phyloP scores from a whole-genome alignment of 371 early-diverging fungal genomes.

The Capillidium rhysosporum region DNA sequence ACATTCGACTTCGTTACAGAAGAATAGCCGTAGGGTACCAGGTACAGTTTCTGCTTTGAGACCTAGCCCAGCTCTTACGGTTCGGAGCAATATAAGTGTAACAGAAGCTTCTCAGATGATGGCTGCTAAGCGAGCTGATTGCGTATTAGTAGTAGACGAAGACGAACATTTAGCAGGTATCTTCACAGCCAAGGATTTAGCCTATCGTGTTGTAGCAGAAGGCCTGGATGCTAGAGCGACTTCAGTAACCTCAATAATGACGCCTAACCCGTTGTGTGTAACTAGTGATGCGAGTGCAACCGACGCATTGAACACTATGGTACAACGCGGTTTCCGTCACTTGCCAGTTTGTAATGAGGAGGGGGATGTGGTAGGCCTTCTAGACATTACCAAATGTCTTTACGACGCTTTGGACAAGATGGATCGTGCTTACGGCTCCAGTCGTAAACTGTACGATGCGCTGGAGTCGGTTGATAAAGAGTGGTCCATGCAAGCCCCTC shows the following conservation, averaged over 20 bases:
- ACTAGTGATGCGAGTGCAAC: constrained; percentile 62
- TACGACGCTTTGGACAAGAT: constrained; percentile 88
- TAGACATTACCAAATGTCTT: constrained; percentile 90
- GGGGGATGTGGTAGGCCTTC: constrained; percentile 77
- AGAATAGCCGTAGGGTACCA: constrained; percentile 3
- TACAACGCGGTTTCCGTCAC: constrained; percentile 80
- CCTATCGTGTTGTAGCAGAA: constrained; percentile 73
- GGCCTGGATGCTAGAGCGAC: constrained; percentile 56
- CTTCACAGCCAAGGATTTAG: constrained; percentile 68
- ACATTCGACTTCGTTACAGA: constrained; percentile 12
- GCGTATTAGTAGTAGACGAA: constrained; percentile 75
- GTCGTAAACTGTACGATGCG: constrained; percentile 69
- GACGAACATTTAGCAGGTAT: constrained; percentile 86
- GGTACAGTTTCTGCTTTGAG: constrained; percentile 77
- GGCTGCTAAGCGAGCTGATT: constrained; percentile 96
- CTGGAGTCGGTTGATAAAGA: constrained; percentile 84
- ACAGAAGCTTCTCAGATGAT: constrained; percentile 88
- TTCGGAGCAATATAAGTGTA: constrained; percentile 67
- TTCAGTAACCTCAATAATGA: constrained; percentile 75
- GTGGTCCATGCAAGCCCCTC: constrained; percentile 28
- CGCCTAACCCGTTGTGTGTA: constrained; percentile 71
- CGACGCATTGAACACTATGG: constrained; percentile 89
- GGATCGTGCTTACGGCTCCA: constrained; percentile 80
- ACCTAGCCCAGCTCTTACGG: constrained; percentile 72
- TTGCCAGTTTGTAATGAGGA: constrained; percentile 87